Evolutionary conservation across 2,329 filamentous ascomycete genomes (phyloP).

Genomic region (Trichoderma sp.): DNA sequence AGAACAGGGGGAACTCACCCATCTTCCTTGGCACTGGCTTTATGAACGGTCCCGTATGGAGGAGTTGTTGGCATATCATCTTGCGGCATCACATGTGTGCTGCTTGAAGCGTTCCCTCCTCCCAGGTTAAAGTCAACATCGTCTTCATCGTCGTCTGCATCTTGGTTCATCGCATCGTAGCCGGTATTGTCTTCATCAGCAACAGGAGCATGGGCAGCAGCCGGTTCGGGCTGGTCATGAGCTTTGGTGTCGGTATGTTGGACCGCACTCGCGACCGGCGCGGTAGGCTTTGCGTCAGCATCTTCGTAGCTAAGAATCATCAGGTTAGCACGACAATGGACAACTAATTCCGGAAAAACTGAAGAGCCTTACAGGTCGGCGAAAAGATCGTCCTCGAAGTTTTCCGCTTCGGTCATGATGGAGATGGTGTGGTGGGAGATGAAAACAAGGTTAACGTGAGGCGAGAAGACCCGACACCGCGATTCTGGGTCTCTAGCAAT

Average conservation of each 20-base stretch:
- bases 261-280: background rate
- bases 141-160: conserved; percentile 51
- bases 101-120: conserved; percentile 32
- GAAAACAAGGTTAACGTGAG: background rate
- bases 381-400: conserved; percentile 91
- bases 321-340: background rate
- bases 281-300: conserved; percentile 47
- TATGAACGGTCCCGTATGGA: conserved; percentile 40
- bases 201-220: conserved; percentile 21
- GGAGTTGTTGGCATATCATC: conserved; percentile 34
- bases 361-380: conserved; percentile 73
- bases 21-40: conserved; percentile 61
- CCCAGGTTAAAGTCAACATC: conserved; percentile 60
- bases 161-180: conserved; percentile 44
- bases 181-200: conserved; percentile 28
- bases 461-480: conserved; percentile 3
- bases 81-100: conserved; percentile 25
- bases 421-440: background rate
- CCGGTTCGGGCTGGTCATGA: conserved; percentile 8
- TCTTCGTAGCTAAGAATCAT: conserved; percentile 59
- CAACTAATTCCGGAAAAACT: background rate
- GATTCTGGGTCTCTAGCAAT: background rate
- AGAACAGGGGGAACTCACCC: conserved; percentile 37
- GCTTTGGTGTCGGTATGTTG: background rate
- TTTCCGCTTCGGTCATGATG: conserved; percentile 74